Conservation (phyloP, 2,329 filamentous ascomycete species). For the Exophiala phaeomuriformis region DNA sequence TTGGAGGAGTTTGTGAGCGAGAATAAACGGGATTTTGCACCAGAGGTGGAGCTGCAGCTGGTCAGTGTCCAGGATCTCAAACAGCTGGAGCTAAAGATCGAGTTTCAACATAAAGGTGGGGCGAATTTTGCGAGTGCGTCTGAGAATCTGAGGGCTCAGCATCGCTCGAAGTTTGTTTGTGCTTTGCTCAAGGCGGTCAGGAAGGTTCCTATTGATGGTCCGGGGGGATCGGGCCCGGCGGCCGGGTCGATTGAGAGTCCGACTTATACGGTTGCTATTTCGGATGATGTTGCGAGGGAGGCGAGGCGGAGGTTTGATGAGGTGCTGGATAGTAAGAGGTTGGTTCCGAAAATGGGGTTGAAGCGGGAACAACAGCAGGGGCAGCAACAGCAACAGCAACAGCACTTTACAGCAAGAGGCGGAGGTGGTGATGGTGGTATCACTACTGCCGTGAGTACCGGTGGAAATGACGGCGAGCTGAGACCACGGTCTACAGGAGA, state of each 20-base stretch:
- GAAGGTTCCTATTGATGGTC: slow-evolving; percentile 16
- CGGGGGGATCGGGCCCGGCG: slow-evolving; percentile 6
- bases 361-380: too few relatives aligned
- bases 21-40: slow-evolving; percentile 34
- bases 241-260: slow-evolving; percentile 10
- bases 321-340: slow-evolving; percentile 11
- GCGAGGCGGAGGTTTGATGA: slow-evolving; percentile 11
- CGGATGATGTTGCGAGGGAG: slow-evolving; percentile 7
- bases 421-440: too few relatives aligned
- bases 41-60: slow-evolving; percentile 31
- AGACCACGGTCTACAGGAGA: too few relatives aligned
- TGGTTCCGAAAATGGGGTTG: not conserved
- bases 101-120: slow-evolving; percentile 30
- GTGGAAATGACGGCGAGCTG: too few relatives aligned
- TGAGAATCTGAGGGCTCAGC: slow-evolving; percentile 8
- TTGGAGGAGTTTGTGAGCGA: slow-evolving; percentile 31
- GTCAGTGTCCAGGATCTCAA: slow-evolving; percentile 29
- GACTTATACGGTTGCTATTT: slow-evolving; percentile 15
- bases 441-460: too few relatives aligned
- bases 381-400: slow-evolving; percentile 1
- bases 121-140: slow-evolving; percentile 2
- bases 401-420: not conserved
- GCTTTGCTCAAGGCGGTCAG: slow-evolving; percentile 18
- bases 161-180: slow-evolving; percentile 22
- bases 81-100: slow-evolving; percentile 30